Percentiles rank a stretch among this genome's conserved stretches.
phyloP scores from a whole-genome alignment of 192 early-diverging fungal genomes.

The Podila epigama region DNA sequence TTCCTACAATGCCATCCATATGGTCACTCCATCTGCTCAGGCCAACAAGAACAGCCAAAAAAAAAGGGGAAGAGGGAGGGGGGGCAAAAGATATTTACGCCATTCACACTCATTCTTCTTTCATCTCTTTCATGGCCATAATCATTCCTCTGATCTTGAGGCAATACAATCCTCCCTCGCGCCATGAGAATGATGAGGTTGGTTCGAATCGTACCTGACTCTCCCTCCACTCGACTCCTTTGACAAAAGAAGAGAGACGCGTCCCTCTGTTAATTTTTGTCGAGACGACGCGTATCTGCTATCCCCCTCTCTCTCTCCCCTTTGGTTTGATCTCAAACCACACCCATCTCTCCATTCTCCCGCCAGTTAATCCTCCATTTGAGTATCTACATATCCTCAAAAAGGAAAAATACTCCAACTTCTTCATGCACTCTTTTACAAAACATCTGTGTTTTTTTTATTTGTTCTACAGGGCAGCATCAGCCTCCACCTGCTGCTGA shows the following conservation, averaged over 20 bases:
- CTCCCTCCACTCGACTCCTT: neutral
- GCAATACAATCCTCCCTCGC: too few species aligned
- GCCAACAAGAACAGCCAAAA: too few species aligned
- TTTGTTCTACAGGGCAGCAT: neutral
- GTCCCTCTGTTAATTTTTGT: neutral
- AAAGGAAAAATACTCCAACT: neutral
- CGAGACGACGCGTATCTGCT: neutral
- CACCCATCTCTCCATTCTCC: neutral
- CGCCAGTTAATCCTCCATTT: neutral
- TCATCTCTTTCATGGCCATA: too few species aligned
- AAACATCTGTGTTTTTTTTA: neutral
- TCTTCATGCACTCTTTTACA: neutral
- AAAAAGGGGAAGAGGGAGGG: too few species aligned
- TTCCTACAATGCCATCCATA: too few species aligned
- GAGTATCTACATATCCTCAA: neutral
- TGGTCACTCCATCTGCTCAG: too few species aligned
- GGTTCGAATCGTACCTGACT: too few species aligned
- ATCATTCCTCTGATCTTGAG: too few species aligned
- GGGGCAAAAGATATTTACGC: too few species aligned
- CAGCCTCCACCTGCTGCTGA: neutral
- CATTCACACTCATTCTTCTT: too few species aligned
- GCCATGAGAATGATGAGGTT: too few species aligned
- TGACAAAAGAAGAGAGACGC: neutral
- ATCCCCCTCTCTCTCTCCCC: neutral
- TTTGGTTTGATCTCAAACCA: slow-evolving; percentile 19